A percentile compares a stretch with the other conserved stretches of the same genome.
Conservation (phyloP, 768 basidiomycete species). For the Phallus indusiatus region DNA sequence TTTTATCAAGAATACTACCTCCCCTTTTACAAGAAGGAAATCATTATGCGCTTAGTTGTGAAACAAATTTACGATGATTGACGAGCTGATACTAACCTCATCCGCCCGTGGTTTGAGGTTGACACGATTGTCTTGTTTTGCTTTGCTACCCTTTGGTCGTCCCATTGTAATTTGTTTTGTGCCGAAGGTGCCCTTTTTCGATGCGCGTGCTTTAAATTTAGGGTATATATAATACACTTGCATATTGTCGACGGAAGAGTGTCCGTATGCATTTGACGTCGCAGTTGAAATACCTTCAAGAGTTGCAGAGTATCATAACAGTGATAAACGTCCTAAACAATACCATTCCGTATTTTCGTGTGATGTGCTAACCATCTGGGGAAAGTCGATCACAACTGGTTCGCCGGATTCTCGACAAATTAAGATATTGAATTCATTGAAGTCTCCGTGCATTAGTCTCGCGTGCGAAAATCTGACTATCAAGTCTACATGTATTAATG, state of each 20-base stretch:
- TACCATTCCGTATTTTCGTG: conserved; percentile 96
- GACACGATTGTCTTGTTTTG: conserved; percentile 65
- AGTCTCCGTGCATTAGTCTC: conserved; percentile 98
- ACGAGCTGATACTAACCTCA: not conserved
- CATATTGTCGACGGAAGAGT: conserved; percentile 86
- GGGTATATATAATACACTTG: conserved; percentile 86
- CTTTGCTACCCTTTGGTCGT: conserved; percentile 73
- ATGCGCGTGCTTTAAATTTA: conserved; percentile 62
- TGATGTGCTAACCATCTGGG: conserved; percentile 97
- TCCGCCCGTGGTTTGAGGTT: conserved; percentile 42
- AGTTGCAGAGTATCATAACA: not conserved
- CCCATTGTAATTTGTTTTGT: conserved; percentile 68
- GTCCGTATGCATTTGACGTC: conserved; percentile 94
- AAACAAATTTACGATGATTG: conserved; percentile 14
- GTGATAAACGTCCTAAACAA: conserved; percentile 17
- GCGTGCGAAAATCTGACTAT: conserved; percentile 90
- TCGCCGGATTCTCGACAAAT: conserved; percentile 68
- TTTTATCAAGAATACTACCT: conserved; percentile 33
- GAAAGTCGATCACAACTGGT: conserved; percentile 94
- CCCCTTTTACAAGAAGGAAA: conserved; percentile 42
- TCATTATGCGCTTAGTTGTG: conserved; percentile 41
- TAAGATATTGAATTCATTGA: conserved; percentile 98
- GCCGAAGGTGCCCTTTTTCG: conserved; percentile 44
- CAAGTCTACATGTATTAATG: conserved; percentile 89
- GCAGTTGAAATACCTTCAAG: conserved; percentile 89